Evolutionary conservation across 495 filamentous ascomycete species (phyloP).

Genomic region (Parachaetomium inaequale): DNA sequence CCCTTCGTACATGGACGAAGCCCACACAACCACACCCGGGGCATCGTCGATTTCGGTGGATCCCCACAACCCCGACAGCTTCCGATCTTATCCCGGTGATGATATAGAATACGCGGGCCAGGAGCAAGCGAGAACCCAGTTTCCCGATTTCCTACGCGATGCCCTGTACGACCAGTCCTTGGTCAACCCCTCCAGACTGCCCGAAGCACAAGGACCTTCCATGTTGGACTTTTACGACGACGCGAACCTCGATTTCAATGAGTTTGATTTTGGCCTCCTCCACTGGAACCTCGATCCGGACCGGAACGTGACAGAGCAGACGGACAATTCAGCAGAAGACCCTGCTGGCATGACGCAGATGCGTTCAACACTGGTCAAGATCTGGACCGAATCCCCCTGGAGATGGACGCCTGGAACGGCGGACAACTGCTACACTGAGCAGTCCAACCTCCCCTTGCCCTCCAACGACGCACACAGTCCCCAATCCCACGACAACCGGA

Average conservation of each 20-base stretch:
- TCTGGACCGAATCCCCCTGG: slow-evolving; percentile 50
- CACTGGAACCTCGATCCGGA: slow-evolving; percentile 51
- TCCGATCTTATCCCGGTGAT: slow-evolving; percentile 22
- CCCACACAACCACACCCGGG: slow-evolving; percentile 27
- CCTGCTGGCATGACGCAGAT: slow-evolving; percentile 25
- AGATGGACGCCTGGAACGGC: slow-evolving; percentile 50
- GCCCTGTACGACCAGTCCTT: slow-evolving; percentile 35
- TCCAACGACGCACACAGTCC: slow-evolving; percentile 31
- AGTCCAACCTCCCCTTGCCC: slow-evolving; percentile 52
- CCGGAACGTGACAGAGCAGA: slow-evolving; percentile 14
- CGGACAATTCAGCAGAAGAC: slow-evolving; percentile 28
- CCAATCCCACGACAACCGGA: slow-evolving; percentile 21
- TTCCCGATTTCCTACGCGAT: slow-evolving; percentile 38
- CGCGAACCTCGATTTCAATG: slow-evolving; percentile 56
- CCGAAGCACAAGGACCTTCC: slow-evolving; percentile 36
- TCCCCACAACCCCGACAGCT: slow-evolving; percentile 21
- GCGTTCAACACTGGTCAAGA: slow-evolving; percentile 34
- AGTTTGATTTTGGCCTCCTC: slow-evolving; percentile 57
- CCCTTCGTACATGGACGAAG: slow-evolving; percentile 22
- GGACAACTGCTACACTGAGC: slow-evolving; percentile 51
- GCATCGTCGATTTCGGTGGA: slow-evolving; percentile 6
- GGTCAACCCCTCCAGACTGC: slow-evolving; percentile 20
- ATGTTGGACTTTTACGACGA: slow-evolving; percentile 50
- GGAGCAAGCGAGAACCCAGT: slow-evolving; percentile 28
- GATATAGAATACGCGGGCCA: slow-evolving; percentile 16